Base-by-base conservation (phyloP, 768 basidiomycete genomes). In the Lentinula detonsa region DNA sequence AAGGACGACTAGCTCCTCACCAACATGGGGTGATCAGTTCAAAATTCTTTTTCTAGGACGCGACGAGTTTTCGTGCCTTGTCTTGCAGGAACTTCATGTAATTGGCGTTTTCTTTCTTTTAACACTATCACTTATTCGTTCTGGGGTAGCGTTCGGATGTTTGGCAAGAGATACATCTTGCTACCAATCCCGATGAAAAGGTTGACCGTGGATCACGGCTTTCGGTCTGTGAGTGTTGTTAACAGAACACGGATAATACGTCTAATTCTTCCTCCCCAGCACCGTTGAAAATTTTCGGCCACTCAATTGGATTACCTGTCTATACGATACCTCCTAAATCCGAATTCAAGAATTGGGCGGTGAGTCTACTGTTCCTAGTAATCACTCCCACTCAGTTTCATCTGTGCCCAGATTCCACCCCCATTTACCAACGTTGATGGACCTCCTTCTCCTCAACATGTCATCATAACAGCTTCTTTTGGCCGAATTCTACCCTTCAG, bases 391-490 rank as follows among this genome's bases (percentile, higher is more conserved):
- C 16, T 40, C 16, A 13, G 43, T 23, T 34, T 49, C n/a, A 33
- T 35, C 42, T n/a, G 35, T 49, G 11, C 46, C 59, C 61, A 73
- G 76, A 75, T 73, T 33, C 70, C 74, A 78, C 75, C 77, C 69
- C 68, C 84, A 8, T 80, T 67, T 35, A n/a, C 46, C 50, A 10
- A 59, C 11, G 37, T 11, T 4, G 60, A 61, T 42, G 52, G 66
- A 16, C 71, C 71, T 16, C 73, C 75, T 2, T 70, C 69, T 23
- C 40, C 67, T 3, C 72, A 78, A 11, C 83, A 90, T 62, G 68
- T 95, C 34, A 78, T 97, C 8, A 68, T 98, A 5, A 94, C 94
- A 0, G 92, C 95, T 5, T 96, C 95, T 0, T 96, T 96, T 64
- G 95, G 95, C 0, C 88, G 90, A 50, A 93, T 95, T 65, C 80